Conservation (phyloP, 306 rosid species). For the Astragalus glycyphyllos region DNA sequence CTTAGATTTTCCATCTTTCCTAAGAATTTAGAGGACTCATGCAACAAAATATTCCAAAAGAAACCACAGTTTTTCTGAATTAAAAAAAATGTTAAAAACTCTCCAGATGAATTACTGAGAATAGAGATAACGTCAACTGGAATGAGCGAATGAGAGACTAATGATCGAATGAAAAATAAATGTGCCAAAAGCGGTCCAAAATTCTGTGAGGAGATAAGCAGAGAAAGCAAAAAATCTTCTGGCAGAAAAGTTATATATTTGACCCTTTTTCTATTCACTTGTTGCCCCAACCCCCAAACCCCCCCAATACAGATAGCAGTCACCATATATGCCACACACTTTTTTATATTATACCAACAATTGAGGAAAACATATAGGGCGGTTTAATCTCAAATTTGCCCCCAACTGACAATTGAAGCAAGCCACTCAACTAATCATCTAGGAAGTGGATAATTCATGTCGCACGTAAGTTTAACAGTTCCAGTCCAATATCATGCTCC, state of each 20-base stretch:
- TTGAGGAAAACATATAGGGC: slow-evolving; percentile 19
- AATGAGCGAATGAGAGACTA: not conserved
- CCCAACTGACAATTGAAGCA: slow-evolving; percentile 8
- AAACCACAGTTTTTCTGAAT: not conserved
- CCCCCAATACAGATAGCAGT: not conserved
- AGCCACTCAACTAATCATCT: not conserved
- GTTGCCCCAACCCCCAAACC: not conserved
- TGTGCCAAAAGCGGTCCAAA: not conserved
- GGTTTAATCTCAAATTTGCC: slow-evolving; percentile 15
- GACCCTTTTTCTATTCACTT: not conserved
- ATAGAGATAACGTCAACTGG: slow-evolving; percentile 16
- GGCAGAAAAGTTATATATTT: not conserved
- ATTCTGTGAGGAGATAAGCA: not conserved
- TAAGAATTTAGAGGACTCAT: not conserved
- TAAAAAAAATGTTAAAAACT: not conserved
- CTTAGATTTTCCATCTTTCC: slow-evolving; percentile 21
- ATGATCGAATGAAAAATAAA: slow-evolving; percentile 5
- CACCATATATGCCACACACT: not conserved
- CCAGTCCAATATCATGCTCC: slow-evolving; percentile 12
- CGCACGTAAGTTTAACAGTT: slow-evolving; percentile 4
- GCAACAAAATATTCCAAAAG: slow-evolving; percentile 18
- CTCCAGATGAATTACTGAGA: not conserved
- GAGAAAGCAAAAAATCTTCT: not conserved
- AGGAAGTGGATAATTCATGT: slow-evolving; percentile 14
- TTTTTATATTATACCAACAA: not conserved